Evolutionary conservation across 768 basidiomycete species (phyloP).

Genomic region (Agaricus blazei): DNA sequence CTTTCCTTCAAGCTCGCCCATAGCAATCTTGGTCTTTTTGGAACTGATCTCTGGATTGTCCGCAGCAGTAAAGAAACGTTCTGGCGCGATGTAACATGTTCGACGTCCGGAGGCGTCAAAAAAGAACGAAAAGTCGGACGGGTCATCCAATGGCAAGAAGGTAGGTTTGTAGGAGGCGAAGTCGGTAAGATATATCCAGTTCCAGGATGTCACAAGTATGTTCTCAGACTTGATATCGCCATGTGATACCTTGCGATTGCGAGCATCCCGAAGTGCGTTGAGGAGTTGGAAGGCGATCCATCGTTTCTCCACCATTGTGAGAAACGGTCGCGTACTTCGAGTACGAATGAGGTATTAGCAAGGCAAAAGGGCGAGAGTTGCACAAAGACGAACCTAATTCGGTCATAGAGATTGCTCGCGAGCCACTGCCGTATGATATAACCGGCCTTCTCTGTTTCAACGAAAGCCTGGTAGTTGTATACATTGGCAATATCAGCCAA

Average conservation of each 20-base stretch:
- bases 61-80: constrained; percentile 82
- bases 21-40: constrained; percentile 52
- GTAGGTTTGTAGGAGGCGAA: constrained; percentile 96
- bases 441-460: constrained; percentile 95
- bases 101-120: constrained; percentile 93
- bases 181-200: constrained; percentile 93
- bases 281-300: constrained; percentile 97
- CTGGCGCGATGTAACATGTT: constrained; percentile 95
- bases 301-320: constrained; percentile 89
- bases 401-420: constrained; percentile 91
- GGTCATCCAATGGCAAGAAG: constrained; percentile 91
- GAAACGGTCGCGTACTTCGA: constrained; percentile 88
- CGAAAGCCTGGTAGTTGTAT: constrained; percentile 82
- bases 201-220: constrained; percentile 93
- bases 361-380: neutral
- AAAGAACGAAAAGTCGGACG: constrained; percentile 96
- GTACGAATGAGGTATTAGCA: neutral
- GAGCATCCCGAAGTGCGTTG: constrained; percentile 76
- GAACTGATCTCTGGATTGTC: constrained; percentile 65
- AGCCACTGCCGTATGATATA: constrained; percentile 95
- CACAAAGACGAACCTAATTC: constrained; percentile 73
- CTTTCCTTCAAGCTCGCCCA: constrained; percentile 55
- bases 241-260: constrained; percentile 86
- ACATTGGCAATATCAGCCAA: constrained; percentile 83
- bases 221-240: constrained; percentile 99